Conservation (phyloP, 805 yeast genomes). For the Wickerhamiella azyma region DNA sequence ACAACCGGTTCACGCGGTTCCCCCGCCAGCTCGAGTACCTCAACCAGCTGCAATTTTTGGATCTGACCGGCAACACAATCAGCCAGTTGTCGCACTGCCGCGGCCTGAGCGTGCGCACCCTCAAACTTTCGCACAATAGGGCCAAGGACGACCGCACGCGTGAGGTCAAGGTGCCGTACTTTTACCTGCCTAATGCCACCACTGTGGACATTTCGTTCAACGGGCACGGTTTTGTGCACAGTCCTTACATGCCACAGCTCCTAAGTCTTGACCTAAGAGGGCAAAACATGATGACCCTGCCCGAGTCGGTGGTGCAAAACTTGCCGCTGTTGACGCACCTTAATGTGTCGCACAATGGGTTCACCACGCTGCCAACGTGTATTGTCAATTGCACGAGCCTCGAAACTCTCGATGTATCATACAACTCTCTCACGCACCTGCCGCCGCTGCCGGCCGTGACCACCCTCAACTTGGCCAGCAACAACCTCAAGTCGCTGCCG, state of each 20-base stretch:
- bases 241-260: constrained; percentile 41
- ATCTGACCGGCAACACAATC: constrained; percentile 33
- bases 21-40: constrained; percentile 58
- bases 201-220: neutral
- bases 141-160: constrained; percentile 73
- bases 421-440: constrained; percentile 58
- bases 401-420: constrained; percentile 52
- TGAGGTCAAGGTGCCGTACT: constrained; percentile 27
- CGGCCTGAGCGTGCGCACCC: neutral
- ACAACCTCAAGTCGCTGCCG: constrained; percentile 60
- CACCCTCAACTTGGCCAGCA: constrained; percentile 67
- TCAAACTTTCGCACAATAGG: constrained; percentile 29
- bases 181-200: constrained; percentile 1
- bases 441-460: constrained; percentile 48
- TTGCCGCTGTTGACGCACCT: constrained; percentile 59
- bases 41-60: constrained; percentile 31
- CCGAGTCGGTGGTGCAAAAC: constrained; percentile 45
- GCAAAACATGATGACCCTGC: constrained; percentile 68
- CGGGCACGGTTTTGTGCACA: constrained; percentile 31
- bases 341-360: constrained; percentile 66
- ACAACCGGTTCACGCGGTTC: constrained; percentile 50
- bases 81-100: neutral
- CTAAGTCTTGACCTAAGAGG: constrained; percentile 64
- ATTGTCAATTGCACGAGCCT: constrained; percentile 47
- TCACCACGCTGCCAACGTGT: constrained; percentile 60